phyloP scores from a whole-genome alignment of 2,329 filamentous ascomycete genomes.

The Gremmenia infestans region DNA sequence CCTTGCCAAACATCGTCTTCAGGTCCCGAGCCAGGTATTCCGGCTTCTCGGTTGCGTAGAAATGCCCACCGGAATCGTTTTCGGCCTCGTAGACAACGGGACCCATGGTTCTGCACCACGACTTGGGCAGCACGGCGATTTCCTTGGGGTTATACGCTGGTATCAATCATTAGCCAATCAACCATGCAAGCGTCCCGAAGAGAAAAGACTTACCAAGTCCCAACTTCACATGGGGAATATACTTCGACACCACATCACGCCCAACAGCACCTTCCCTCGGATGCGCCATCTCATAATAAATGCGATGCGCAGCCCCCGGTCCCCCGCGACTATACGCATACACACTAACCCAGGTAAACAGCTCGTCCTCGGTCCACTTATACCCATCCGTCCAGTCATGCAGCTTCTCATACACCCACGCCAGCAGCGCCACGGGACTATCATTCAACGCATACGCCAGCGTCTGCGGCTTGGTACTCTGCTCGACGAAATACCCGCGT shows the following conservation, averaged over 20 bases:
- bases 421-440: slow-evolving; percentile 63
- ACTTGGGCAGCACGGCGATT: slow-evolving; percentile 46
- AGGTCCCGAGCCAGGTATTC: slow-evolving; percentile 49
- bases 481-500: slow-evolving; percentile 53
- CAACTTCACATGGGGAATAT: slow-evolving; percentile 34
- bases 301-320: slow-evolving; percentile 59
- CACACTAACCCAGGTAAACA: slow-evolving; percentile 68
- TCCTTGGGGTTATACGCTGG: slow-evolving; percentile 53
- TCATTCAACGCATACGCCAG: slow-evolving; percentile 65
- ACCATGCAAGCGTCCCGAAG: slow-evolving; percentile 19
- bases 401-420: slow-evolving; percentile 80
- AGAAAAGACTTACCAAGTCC: slow-evolving; percentile 37
- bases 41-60: slow-evolving; percentile 55
- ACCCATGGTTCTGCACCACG: slow-evolving; percentile 55
- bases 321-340: slow-evolving; percentile 69
- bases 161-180: background rate
- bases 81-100: slow-evolving; percentile 51
- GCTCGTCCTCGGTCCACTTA: slow-evolving; percentile 70
- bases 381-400: slow-evolving; percentile 71
- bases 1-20: slow-evolving; percentile 52
- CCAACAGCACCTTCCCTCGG: slow-evolving; percentile 18
- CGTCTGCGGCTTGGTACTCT: slow-evolving; percentile 68
- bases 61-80: slow-evolving; percentile 44
- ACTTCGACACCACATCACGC: slow-evolving; percentile 26
- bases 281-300: slow-evolving; percentile 66